Conservation (phyloP, 2,329 filamentous ascomycete species). For the Trichoderma gracile region DNA sequence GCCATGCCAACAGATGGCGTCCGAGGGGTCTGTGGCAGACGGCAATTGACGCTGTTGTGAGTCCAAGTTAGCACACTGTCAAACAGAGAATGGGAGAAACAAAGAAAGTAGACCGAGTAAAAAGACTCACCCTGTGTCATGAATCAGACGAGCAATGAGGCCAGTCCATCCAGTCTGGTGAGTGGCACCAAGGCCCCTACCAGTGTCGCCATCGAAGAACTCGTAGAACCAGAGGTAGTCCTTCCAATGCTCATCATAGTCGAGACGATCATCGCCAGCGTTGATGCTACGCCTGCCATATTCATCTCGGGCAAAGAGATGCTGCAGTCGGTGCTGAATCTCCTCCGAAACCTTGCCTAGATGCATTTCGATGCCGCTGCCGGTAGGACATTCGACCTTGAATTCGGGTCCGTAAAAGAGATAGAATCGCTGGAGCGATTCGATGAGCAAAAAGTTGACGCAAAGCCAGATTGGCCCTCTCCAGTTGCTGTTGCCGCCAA, state of each 20-base stretch:
- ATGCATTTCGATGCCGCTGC: slow-evolving; percentile 93
- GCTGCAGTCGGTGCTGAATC: slow-evolving; percentile 90
- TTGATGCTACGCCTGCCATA: slow-evolving; percentile 89
- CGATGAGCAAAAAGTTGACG: slow-evolving; percentile 91
- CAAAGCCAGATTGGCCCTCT: slow-evolving; percentile 93
- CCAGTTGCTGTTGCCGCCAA: slow-evolving; percentile 98
- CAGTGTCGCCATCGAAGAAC: slow-evolving; percentile 92
- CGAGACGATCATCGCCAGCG: slow-evolving; percentile 76
- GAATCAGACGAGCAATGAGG: slow-evolving; percentile 92
- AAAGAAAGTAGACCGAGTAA: not conserved
- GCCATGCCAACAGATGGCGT: slow-evolving; percentile 80
- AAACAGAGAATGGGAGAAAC: not conserved
- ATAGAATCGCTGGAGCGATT: slow-evolving; percentile 92
- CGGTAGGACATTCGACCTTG: slow-evolving; percentile 90
- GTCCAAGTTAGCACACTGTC: slow-evolving; percentile 32
- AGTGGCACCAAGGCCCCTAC: slow-evolving; percentile 84
- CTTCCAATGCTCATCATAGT: slow-evolving; percentile 92
- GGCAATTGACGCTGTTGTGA: slow-evolving; percentile 71
- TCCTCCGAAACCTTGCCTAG: slow-evolving; percentile 92
- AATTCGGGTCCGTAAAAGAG: slow-evolving; percentile 91
- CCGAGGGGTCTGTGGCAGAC: slow-evolving; percentile 88
- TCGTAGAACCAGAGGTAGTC: slow-evolving; percentile 88
- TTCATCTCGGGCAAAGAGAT: slow-evolving; percentile 82
- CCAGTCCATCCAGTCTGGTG: slow-evolving; percentile 98
- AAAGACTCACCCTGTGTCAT: slow-evolving; percentile 82